Evolutionary conservation across 2,329 filamentous ascomycete species (phyloP).

Genomic region (Pyricularia sp.): DNA sequence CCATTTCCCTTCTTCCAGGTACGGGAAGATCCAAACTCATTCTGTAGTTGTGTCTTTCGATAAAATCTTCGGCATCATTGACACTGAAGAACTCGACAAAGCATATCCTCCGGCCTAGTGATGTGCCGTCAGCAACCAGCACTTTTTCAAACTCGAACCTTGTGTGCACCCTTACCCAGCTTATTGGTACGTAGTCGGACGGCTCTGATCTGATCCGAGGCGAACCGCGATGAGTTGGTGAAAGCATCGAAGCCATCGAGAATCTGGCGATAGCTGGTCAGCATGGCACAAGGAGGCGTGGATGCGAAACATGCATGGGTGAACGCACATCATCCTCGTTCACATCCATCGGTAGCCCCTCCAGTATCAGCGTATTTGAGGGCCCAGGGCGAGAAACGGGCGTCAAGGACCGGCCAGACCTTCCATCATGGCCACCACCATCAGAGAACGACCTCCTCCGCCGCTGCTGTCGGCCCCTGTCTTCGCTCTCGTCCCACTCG

Average conservation of each 20-base stretch:
- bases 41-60: constrained; percentile 25
- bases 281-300: not conserved
- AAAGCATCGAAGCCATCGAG: constrained; percentile 12
- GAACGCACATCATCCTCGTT: constrained; percentile 41
- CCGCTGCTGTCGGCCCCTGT: not conserved
- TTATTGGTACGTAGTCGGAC: constrained; percentile 12
- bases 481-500: not conserved
- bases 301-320: not conserved
- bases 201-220: constrained; percentile 10
- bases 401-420: constrained; percentile 7
- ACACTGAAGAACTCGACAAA: constrained; percentile 31
- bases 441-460: not conserved
- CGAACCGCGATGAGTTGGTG: constrained; percentile 9
- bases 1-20: constrained; percentile 18
- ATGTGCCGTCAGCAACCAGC: constrained; percentile 1
- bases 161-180: constrained; percentile 6
- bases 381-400: constrained; percentile 5
- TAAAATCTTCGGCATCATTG: constrained; percentile 27
- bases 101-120: constrained; percentile 21
- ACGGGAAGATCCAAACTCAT: constrained; percentile 23
- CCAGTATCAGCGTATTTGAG: constrained; percentile 35
- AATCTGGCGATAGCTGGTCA: constrained; percentile 3
- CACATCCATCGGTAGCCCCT: constrained; percentile 40
- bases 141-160: not conserved
- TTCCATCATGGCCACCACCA: not conserved